These are phyloP conservation scores for Pseudovirgaria hyperparasitica DNA, from an alignment of 2,329 filamentous ascomycete species.

Conservation along the genomic window DNA sequence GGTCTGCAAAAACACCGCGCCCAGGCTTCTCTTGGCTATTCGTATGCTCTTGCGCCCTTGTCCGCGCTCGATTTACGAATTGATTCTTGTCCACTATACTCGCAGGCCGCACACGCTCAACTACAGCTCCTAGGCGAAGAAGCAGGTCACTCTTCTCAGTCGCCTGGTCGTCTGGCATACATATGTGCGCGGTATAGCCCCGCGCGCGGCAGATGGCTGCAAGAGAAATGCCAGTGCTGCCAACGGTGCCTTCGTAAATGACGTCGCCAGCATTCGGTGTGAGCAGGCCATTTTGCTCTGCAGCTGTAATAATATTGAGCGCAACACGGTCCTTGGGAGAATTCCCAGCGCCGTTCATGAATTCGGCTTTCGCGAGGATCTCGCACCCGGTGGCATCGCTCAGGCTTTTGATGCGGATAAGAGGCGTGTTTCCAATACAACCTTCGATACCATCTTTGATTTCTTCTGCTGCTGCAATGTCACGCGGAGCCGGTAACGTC, in stretches of 20 bases:
- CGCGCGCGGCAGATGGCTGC: constrained; percentile 77
- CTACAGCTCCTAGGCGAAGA: constrained; percentile 77
- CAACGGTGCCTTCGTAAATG: constrained; percentile 95
- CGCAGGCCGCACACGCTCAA: constrained; percentile 80
- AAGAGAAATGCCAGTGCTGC: constrained; percentile 84
- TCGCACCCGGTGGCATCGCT: constrained; percentile 77
- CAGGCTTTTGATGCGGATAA: constrained; percentile 74
- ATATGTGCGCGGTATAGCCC: constrained; percentile 89
- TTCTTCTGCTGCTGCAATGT: constrained; percentile 11
- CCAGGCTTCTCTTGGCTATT: constrained; percentile 44
- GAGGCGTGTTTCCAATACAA: constrained; percentile 84
- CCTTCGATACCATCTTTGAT: constrained; percentile 75
- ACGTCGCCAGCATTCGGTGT: constrained; percentile 75
- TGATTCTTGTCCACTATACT: constrained; percentile 89
- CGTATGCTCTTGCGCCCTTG: constrained; percentile 64
- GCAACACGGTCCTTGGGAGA: constrained; percentile 94
- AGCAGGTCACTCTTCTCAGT: constrained; percentile 82
- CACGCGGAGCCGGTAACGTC: no score
- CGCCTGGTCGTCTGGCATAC: constrained; percentile 89
- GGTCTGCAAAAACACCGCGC: constrained; percentile 84
- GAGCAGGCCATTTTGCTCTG: constrained; percentile 65
- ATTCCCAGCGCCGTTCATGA: constrained; percentile 86
- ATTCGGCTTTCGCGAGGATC: constrained; percentile 91
- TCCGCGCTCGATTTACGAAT: constrained; percentile 83
- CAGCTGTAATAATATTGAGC: constrained; percentile 71